Percentiles rank a stretch among this genome's conserved stretches.
Conservation (phyloP, 2,329 filamentous ascomycete species). For the Colletotrichum karsti region DNA sequence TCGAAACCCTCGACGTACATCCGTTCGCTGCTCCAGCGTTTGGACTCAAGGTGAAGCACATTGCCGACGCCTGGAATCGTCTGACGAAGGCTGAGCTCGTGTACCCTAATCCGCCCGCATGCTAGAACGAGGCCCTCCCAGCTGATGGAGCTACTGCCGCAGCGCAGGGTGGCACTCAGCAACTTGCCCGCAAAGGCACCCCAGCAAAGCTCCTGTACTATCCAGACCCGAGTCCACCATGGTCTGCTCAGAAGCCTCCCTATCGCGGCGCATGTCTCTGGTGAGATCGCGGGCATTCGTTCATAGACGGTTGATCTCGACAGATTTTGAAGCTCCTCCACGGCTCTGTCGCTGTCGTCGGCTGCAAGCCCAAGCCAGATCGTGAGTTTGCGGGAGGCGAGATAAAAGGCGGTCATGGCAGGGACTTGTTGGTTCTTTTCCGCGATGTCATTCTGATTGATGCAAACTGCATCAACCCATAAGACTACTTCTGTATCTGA, state of each 20-base stretch:
- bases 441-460: conserved; percentile 15
- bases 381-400: conserved; percentile 16
- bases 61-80: not conserved
- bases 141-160: not conserved
- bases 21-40: not conserved
- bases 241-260: not conserved
- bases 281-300: not conserved
- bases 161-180: not conserved
- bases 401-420: conserved; percentile 5
- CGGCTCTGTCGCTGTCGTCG: not conserved
- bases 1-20: not conserved
- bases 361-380: conserved; percentile 36
- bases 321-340: not conserved
- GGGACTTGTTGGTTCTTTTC: conserved; percentile 3
- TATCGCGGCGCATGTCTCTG: not conserved
- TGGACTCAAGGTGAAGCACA: not conserved
- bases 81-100: not conserved
- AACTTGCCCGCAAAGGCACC: not conserved
- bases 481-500: not conserved
- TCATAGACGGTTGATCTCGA: not conserved
- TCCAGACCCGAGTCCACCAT: conserved; percentile 11
- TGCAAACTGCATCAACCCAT: conserved; percentile 8
- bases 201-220: conserved; percentile 7
- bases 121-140: conserved; percentile 2
- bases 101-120: not conserved